Conservation (phyloP, 2,329 filamentous ascomycete genomes). For the Hirsutella minnesotensis region DNA sequence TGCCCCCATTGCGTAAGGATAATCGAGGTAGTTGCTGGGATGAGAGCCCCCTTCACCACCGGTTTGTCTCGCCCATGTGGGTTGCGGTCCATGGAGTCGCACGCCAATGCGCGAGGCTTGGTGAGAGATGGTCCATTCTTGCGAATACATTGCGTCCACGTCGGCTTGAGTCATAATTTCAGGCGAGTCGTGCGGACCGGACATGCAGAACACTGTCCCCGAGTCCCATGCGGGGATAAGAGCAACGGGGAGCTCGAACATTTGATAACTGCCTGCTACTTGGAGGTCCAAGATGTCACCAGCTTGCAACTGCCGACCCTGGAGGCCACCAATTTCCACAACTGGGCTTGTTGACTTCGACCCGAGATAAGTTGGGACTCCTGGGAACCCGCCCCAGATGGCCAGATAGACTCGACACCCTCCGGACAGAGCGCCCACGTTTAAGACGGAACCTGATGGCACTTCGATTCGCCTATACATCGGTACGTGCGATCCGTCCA, state of each 20-base stretch:
- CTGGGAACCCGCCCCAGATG: conserved; percentile 26
- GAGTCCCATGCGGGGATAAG: conserved; percentile 5
- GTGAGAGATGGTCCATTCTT: conserved; percentile 48
- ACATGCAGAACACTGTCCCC: conserved; percentile 13
- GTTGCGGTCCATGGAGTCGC: conserved; percentile 44
- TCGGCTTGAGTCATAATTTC: conserved; percentile 28
- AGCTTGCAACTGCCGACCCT: conserved; percentile 41
- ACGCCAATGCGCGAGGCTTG: conserved; percentile 50
- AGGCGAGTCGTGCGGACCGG: conserved; percentile 19
- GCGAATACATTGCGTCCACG: conserved; percentile 43
- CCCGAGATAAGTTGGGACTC: conserved; percentile 43
- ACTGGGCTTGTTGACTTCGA: conserved; percentile 48
- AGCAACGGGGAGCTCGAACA: conserved; percentile 2
- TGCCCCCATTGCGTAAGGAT: conserved; percentile 39
- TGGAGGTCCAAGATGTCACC: conserved; percentile 7
- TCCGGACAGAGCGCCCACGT: conserved; percentile 38
- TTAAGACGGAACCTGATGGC: conserved; percentile 31
- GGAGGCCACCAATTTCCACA: conserved; percentile 46
- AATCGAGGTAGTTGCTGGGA: conserved; percentile 34
- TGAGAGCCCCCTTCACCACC: conserved; percentile 54
- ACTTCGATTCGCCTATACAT: conserved; percentile 45
- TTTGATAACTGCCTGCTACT: background rate
- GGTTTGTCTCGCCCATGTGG: conserved; percentile 44
- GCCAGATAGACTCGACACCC: conserved; percentile 49
- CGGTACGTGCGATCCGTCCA: conserved; percentile 35